Base-by-base conservation (phyloP, 2,329 filamentous ascomycete species). In the Ilyonectria destructans region DNA sequence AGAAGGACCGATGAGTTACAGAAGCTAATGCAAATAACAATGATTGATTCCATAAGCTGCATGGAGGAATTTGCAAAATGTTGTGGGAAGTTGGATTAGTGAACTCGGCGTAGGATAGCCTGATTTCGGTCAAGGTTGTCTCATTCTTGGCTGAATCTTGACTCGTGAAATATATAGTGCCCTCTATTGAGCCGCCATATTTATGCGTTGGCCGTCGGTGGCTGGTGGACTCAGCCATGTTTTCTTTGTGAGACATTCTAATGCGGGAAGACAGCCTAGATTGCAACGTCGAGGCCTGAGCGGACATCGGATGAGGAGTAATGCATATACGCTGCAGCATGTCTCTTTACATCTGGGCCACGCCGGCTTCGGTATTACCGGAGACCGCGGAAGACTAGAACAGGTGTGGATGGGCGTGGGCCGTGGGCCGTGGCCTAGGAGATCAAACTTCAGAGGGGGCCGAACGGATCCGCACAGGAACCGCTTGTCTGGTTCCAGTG, bases 391-490 rank as follows among this genome's bases (percentile, higher is more conserved):
- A 19, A 35, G 9, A 58, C 17, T 23, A 19, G 58, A 29, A 21
- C 31, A 21, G 40, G n/a, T 43, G 40, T 43, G 40, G 40, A 43
- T n/a, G 40, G 40, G 40, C 15, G 40, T 8, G 17, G 37, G 37
- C 10, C 37, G 15, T n/a, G 6, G 40, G 15, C 15, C 40, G n/a
- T n/a, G 40, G n/a, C 3, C n/a, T 7, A 5, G 15, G 40, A 43
- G 17, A 7, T 43, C 40, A n/a, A 26, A 26, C 26, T 26, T 6
- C 26, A 26, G 6, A 43, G 15, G 7, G 37, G 58, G 49, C 43
- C 19, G 31, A 48, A 49, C 64, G 64, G 64, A 67, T 67, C 64
- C 64, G 64, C 64, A 48, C 48, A 52, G 58, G 64, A 67, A 40
- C 64, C 64, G 64, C 54, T 59, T 19, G 31, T 17, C 13, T 57